Evolutionary conservation across 345 rosid species (phyloP).

Genomic region (Eucalyptus globulus): DNA sequence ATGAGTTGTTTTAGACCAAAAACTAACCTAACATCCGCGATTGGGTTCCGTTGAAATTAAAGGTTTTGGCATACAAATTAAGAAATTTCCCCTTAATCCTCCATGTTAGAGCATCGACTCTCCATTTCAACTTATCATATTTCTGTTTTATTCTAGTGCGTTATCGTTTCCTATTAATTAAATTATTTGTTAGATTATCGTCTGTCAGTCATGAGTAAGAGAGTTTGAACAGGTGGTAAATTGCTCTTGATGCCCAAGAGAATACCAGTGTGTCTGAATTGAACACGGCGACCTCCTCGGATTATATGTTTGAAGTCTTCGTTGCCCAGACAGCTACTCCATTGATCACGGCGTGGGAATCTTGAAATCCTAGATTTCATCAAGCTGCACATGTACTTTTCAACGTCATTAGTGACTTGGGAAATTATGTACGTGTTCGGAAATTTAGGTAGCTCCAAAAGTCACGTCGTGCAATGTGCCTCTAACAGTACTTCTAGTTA

Average conservation of each 20-base stretch:
- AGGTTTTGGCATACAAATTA: not conserved
- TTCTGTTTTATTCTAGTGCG: not conserved
- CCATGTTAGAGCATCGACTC: not conserved
- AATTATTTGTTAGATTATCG: not conserved
- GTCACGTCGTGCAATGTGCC: not conserved
- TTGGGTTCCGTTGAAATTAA: not conserved
- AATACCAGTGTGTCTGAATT: not conserved
- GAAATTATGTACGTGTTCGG: not conserved
- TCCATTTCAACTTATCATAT: not conserved
- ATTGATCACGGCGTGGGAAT: not conserved
- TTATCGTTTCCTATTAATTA: not conserved
- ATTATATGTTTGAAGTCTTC: not conserved
- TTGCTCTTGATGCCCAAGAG: not conserved
- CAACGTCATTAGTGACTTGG: not conserved
- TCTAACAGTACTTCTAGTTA: not conserved
- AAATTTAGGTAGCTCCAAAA: not conserved
- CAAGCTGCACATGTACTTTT: not conserved
- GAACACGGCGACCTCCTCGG: not conserved
- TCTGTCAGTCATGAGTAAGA: not conserved
- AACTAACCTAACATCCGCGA: not conserved
- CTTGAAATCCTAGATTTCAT: not conserved
- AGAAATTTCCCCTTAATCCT: not conserved
- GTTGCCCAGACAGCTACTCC: not conserved
- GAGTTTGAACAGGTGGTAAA: not conserved
- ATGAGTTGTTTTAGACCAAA: no score